Conservation (phyloP, 2,329 filamentous ascomycete species). For the Volutella citrinella region DNA sequence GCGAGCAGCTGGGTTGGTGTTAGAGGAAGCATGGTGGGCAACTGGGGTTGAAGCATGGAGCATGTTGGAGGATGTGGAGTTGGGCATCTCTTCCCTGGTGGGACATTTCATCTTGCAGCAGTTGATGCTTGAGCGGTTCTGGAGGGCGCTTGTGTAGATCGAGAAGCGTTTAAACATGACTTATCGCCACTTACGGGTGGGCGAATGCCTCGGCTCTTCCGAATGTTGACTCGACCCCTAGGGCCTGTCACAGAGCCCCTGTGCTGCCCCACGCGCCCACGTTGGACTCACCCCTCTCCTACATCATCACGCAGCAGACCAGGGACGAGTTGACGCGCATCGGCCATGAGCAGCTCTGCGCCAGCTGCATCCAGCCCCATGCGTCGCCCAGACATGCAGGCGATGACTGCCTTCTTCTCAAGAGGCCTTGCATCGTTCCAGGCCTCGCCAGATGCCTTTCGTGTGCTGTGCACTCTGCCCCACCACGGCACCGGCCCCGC, state of each 20-base stretch:
- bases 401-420: slow-evolving; percentile 40
- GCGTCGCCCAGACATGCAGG: slow-evolving; percentile 19
- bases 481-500: slow-evolving; percentile 11
- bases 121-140: too few species aligned
- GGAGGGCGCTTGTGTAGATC: too few species aligned
- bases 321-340: too few species aligned
- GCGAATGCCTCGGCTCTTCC: too few species aligned
- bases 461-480: slow-evolving; percentile 42
- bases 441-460: slow-evolving; percentile 40
- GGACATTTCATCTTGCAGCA: too few species aligned
- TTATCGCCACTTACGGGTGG: too few species aligned
- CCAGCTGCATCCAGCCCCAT: slow-evolving; percentile 11
- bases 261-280: slow-evolving; percentile 13
- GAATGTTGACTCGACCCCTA: too few species aligned
- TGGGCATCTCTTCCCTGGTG: not conserved
- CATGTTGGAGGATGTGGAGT: too few species aligned
- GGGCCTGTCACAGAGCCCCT: too few species aligned
- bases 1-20: slow-evolving; percentile 1
- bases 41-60: slow-evolving; percentile 15
- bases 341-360: slow-evolving; percentile 3
- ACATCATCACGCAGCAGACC: slow-evolving; percentile 6
- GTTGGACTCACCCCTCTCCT: slow-evolving; percentile 3
- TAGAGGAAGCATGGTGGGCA: slow-evolving; percentile 10
- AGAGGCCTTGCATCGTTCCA: slow-evolving; percentile 44
- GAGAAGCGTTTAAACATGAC: too few species aligned